Conservation (phyloP, 2,329 filamentous ascomycete genomes). For the Cladosporium austrohemisphaericum region DNA sequence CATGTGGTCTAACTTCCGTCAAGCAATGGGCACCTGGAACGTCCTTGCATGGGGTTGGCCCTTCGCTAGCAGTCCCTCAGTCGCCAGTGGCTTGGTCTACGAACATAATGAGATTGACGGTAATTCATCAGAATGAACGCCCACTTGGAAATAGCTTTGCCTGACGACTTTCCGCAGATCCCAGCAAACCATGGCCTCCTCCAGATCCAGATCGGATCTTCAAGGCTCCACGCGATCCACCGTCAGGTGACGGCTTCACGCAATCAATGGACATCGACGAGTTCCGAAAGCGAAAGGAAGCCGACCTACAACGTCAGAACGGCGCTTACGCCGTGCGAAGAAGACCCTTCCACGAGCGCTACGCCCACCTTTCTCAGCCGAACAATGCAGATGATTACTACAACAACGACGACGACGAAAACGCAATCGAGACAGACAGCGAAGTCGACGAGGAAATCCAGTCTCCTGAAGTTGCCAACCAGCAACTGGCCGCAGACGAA, state of each 20-base stretch:
- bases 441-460: slow-evolving; percentile 29
- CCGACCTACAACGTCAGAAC: slow-evolving; percentile 44
- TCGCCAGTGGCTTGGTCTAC: slow-evolving; percentile 56
- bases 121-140: slow-evolving; percentile 25
- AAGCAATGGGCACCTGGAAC: slow-evolving; percentile 70
- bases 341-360: slow-evolving; percentile 41
- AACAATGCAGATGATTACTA: slow-evolving; percentile 18
- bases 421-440: slow-evolving; percentile 43
- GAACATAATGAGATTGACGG: slow-evolving; percentile 76
- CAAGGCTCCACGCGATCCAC: slow-evolving; percentile 24
- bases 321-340: slow-evolving; percentile 36
- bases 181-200: slow-evolving; percentile 45
- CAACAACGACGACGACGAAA: slow-evolving; percentile 23
- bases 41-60: slow-evolving; percentile 67
- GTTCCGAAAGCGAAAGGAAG: slow-evolving; percentile 52
- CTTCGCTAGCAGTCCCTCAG: slow-evolving; percentile 51
- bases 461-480: neutral
- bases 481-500: slow-evolving; percentile 24
- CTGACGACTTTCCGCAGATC: slow-evolving; percentile 23
- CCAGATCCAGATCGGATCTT: slow-evolving; percentile 49
- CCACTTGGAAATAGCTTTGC: neutral
- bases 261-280: slow-evolving; percentile 45
- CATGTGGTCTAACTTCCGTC: slow-evolving; percentile 67
- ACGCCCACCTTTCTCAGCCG: slow-evolving; percentile 28
- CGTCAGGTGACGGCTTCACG: slow-evolving; percentile 36